Evolutionary conservation across 495 filamentous ascomycete species (phyloP), one percentile per base, ranked within the genome.

Genomic region (Filosporella fistucella): DNA sequence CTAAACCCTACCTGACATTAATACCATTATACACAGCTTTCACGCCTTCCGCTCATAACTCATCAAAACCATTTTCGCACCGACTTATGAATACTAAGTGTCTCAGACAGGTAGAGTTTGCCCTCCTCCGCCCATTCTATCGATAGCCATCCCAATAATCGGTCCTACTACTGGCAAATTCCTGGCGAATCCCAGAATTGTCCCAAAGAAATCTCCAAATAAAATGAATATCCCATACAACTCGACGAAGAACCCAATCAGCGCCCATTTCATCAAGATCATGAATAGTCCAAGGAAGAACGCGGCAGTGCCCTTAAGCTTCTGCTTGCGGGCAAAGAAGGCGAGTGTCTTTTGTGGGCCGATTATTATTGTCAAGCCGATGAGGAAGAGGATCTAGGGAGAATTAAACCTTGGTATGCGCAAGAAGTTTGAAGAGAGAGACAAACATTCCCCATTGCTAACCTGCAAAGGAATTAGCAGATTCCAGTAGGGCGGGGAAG

Each of bases 161-260:
- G 89, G 85, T 18, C 90, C 90, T 9, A 96, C 70, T 11, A 96
- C 79, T 0, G 93, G 93, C 13, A 95, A 67, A 59, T 86, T 89
- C 28, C 83, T 80, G 20, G 86, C 85, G 62, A 97, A 95, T 45
- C 87, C 79, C 0, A 83, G 85, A 49, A 96, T 89, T 12, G 91
- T 96, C n/a, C 88, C 81, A 30, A 96, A 76, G 66, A 96, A 96
- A 63, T 98, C 93, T 17, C 91, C 91, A 70, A 98, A 98, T 36
- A 98, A 72, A 22, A 95, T 80, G 55, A 95, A 76, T 28, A 97
- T 87, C 22, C 93, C 93, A 66, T 96, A 97, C 7, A 90, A 67
- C 69, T 98, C 93, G 50, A 96, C 80, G 30, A 84, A 48, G 67
- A 98, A 97, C 25, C 93, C 93, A 42, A 89, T 78, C 16, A 97